Percentiles rank a stretch among this genome's conserved stretches.
Evolutionary conservation across 108 stramenopile species (phyloP).

Genomic region (Cyclotella baltica): DNA sequence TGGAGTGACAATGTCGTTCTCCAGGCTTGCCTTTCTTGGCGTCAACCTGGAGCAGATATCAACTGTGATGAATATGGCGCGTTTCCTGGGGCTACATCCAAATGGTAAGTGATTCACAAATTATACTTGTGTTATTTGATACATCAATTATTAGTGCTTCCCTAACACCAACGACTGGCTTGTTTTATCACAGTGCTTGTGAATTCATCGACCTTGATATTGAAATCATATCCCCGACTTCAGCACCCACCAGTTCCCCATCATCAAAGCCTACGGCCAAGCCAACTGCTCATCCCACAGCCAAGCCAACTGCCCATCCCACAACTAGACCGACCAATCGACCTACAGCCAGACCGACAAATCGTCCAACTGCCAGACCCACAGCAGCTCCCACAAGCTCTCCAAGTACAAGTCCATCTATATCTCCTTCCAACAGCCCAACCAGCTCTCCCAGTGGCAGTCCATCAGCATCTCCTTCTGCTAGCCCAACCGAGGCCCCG

Average conservation of each 20-base stretch:
- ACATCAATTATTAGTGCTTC: no score
- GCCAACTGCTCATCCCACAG: neutral
- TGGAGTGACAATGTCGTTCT: constrained; percentile 5
- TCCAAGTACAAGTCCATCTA: neutral
- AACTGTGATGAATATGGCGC: constrained; percentile 18
- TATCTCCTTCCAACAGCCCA: neutral
- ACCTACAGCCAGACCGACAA: neutral
- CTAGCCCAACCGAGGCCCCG: constrained; percentile 5
- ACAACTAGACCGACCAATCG: neutral
- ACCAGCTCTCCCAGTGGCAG: neutral
- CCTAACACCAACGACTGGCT: neutral
- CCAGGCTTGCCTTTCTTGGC: constrained; percentile 14
- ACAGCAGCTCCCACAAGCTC: neutral
- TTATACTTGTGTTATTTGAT: no score
- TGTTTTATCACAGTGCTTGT: neutral
- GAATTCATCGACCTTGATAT: constrained; percentile 1
- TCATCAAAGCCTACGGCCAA: neutral
- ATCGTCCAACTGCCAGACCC: neutral
- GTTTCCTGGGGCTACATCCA: constrained; percentile 14
- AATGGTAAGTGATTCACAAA: constrained; percentile 13
- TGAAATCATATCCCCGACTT: neutral
- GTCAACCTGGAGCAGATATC: constrained; percentile 18
- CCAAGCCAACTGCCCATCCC: neutral
- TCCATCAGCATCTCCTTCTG: neutral
- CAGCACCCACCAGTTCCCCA: neutral